Base-by-base conservation (phyloP, 2,329 filamentous ascomycete species). In the Monosporascus sp. region DNA sequence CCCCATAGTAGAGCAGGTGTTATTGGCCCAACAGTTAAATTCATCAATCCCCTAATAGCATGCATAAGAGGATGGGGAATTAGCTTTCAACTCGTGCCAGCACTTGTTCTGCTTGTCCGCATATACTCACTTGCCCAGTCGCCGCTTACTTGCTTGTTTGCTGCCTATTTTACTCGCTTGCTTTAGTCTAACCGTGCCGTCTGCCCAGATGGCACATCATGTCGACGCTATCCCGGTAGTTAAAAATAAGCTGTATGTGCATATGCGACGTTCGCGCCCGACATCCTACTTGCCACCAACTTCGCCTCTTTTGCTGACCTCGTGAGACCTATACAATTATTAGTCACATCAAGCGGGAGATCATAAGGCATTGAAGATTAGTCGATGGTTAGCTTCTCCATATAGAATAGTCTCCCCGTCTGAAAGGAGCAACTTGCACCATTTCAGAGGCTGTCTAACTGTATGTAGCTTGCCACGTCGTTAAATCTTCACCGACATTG, bases 361-460 rank as follows among this genome's bases (percentile, higher is more conserved):
- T 9, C 31, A 34, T 14, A 34, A 34, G 11, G 11, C 31, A 34
- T 34, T 34, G 1, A 34, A 5, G 4, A 5, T 34, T 34, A 34
- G 31, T 11, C 38, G 7, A 40, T 40, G 7, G 38, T 11, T n/a
- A 40, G 38, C 38, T 40, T 5, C 38, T 40, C 24, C 9, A 27
- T 26, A 50, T 48, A 27, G 19, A 54, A 41, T 50, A 40, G 37
- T 47, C 43, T 52, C 51, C 43, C 19, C 52, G 58, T 58, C 59
- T 60, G 51, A 61, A 57, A 54, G 53, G 50, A 57, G 56, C 49
- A 61, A 60, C 60, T 61, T 60, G 49, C 55, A 54, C 58, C 52
- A 57, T 56, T 36, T 60, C 51, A 52, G 51, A 50, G 50, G 55
- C 48, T 49, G 14, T 20, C 40, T 43, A 43, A 20, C 31, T 34